phyloP scores from a whole-genome alignment of 345 rosid species.

The Aquilaria yunnanensis region DNA sequence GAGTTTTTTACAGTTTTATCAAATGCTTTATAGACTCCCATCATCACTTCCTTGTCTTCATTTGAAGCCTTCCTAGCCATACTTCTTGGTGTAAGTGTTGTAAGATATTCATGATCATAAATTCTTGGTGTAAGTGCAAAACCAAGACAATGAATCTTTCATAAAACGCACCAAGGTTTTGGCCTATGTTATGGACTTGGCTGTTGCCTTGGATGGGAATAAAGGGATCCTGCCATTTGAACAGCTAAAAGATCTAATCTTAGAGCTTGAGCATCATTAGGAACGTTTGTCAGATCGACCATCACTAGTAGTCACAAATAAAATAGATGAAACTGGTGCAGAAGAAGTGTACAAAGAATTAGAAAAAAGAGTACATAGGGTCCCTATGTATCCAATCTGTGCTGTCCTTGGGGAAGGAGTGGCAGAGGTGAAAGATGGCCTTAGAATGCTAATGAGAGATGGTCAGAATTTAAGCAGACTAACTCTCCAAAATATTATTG shows the following conservation, averaged over 20 bases:
- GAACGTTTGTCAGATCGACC: conserved; percentile 72
- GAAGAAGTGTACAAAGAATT: conserved; percentile 13
- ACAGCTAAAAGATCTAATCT: conserved; percentile 62
- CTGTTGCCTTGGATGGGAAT: conserved; percentile 61
- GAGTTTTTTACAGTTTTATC: too few species aligned
- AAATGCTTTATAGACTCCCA: too few species aligned
- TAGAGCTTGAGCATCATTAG: conserved; percentile 21
- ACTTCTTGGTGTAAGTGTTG: too few species aligned
- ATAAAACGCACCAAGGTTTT: conserved; percentile 91
- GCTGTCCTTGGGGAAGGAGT: too few species aligned
- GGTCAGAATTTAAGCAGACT: conserved; percentile 32
- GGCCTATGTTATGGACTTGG: conserved; percentile 86
- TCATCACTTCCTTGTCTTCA: too few species aligned
- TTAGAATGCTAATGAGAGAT: conserved; percentile 54
- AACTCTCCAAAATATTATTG: conserved; percentile 37
- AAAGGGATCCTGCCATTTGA: conserved; percentile 80
- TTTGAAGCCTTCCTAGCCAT: too few species aligned
- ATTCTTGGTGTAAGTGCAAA: too few species aligned
- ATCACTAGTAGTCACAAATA: conserved; percentile 73
- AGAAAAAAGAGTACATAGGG: too few species aligned
- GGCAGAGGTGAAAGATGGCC: too few species aligned
- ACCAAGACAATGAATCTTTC: neutral
- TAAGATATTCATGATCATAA: too few species aligned
- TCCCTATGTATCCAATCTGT: too few species aligned
- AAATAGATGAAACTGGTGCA: conserved; percentile 74